phyloP scores from a whole-genome alignment of 306 rosid species.

The Cajanus cajan region DNA sequence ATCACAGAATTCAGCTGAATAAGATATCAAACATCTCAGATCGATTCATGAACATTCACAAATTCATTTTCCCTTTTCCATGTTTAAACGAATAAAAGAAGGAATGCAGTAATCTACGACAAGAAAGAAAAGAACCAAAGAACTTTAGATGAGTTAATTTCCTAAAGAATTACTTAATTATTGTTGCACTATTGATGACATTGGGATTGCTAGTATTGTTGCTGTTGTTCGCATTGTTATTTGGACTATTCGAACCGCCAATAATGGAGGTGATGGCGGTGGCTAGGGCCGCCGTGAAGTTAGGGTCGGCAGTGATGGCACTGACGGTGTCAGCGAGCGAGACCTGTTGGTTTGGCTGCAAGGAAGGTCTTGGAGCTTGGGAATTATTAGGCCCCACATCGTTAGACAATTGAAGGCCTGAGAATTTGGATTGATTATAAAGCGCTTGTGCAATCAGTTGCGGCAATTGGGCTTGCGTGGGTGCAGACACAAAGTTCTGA shows the following conservation, averaged over 20 bases:
- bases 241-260: slow-evolving; percentile 46
- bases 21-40: neutral
- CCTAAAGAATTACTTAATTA: slow-evolving; percentile 59
- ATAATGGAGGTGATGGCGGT: slow-evolving; percentile 92
- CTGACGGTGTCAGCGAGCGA: slow-evolving; percentile 62
- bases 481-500: slow-evolving; percentile 42
- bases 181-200: slow-evolving; percentile 29
- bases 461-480: slow-evolving; percentile 36
- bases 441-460: slow-evolving; percentile 46
- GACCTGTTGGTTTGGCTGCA: slow-evolving; percentile 37
- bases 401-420: slow-evolving; percentile 84
- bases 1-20: neutral
- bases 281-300: slow-evolving; percentile 78
- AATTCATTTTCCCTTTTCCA: slow-evolving; percentile 35
- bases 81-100: neutral
- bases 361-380: slow-evolving; percentile 34
- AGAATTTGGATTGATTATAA: slow-evolving; percentile 78
- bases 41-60: slow-evolving; percentile 42
- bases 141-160: slow-evolving; percentile 34
- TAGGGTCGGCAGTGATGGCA: slow-evolving; percentile 85
- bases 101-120: neutral
- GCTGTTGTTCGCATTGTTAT: slow-evolving; percentile 6
- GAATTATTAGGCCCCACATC: slow-evolving; percentile 50
- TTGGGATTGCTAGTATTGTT: slow-evolving; percentile 3
- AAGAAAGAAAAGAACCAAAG: neutral